Evolutionary conservation across 2,329 filamentous ascomycete genomes (phyloP), one percentile per base, ranked within the genome.

Genomic region (Daldinia sp.): DNA sequence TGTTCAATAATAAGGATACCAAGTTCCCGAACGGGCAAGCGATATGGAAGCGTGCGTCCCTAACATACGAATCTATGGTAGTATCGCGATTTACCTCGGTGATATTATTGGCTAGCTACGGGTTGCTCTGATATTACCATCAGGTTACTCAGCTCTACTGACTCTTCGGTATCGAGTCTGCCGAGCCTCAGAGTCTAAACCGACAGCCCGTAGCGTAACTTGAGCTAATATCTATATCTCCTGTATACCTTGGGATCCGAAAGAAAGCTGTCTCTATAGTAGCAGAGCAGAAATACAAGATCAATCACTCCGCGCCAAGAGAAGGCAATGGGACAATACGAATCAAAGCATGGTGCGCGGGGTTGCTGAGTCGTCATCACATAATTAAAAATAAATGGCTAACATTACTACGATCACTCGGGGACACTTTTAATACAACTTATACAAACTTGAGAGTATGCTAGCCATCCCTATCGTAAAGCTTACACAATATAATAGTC

Each of bases 1-100:
- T 45, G 35, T 19, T 56, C 30, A 54, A 43, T 47, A 55, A 55
- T 50, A 21, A 19, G 50, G 29, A 35, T 35, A 58, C 25, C 11
- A 47, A 10, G 27, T 61, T 53, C 59, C 52, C 39, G 35, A 59
- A 58, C 25, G 13, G 63, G 59, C 27, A 54, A 60, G 43, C 17
- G 29, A 37, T 25, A 19, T 50, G 27, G 52, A 35, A 9, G n/a
- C 35, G 35, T 21, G 35, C 29, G 43, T 35, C 35, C 8, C 19
- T n/a, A 43, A 37, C 29, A 7, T 43, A 45, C 37, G 19, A 27
- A 34, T 50, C 49, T 34, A 32, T 30, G 25, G 45, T 50, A 2
- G 47, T 25, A 50, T 50, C 7, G 29, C 23, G 5, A 10, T 21
- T 25, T 23, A 4, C 23, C 11, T 21, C 29, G 1, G 15, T 5